Evolutionary conservation across 177 flowering plant species (phyloP), one percentile per base, ranked within the genome.

Genomic region (Telopea speciosissima): DNA sequence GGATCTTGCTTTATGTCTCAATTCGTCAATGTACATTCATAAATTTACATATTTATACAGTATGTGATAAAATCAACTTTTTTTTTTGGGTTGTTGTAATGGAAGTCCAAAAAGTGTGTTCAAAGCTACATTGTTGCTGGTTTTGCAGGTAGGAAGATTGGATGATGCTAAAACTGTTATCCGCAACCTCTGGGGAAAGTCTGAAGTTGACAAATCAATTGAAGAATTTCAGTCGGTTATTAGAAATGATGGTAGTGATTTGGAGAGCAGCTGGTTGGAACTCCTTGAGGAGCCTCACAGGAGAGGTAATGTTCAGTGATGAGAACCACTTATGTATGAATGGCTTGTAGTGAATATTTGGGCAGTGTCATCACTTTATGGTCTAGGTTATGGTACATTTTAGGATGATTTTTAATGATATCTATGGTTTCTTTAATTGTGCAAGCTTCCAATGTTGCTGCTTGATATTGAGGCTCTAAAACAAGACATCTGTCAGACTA

Each of bases 181-280:
- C 26, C 2, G 66, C 63, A 74, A 85, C 21, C 79, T 91, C 33
- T 91, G 97, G 95, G 95, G 93, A 68, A 77, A 82, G 67, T 80
- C 80, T 74, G 84, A 90, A 80, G 90, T 90, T 17, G 81, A 84
- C 60, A 87, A 70, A 62, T 86, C 88, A 42, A 79, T 91, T 70
- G 81, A 85, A 75, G 92, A 88, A 68, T 85, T 91, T 74, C 87
- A 83, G 79, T 84, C 90, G 4, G 95, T 91, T 36, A 78, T 83
- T 36, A 78, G 70, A 70, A 74, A 67, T 73, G 89, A 86, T 79
- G 84, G 84, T 24, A 83, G 80, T 78, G 86, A 88, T 72, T 62
- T 79, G 77, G 81, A 83, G 63, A 83, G 82, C 78, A 81, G 83
- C 68, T 91, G 97, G 97, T 68, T 78, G 72, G 97, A 90, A 68